These are phyloP conservation scores for Thymus quinquecostatus DNA, from an alignment of 257 asterid genomes.

Conservation along the genomic window DNA sequence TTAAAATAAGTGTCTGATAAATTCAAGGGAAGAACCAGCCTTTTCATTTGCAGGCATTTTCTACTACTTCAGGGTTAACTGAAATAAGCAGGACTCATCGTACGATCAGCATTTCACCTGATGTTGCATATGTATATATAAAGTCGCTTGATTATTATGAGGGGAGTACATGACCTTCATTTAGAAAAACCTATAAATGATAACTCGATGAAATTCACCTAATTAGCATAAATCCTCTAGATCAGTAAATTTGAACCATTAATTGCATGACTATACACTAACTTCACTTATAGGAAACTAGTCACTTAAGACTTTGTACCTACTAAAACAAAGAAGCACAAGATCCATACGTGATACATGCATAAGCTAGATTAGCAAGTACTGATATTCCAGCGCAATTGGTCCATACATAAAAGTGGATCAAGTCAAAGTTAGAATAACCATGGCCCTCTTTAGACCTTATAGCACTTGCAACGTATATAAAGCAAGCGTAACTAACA, in stretches of 20 bases:
- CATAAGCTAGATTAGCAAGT: not conserved
- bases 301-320: conserved; percentile 5
- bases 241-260: conserved; percentile 3
- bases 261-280: not conserved
- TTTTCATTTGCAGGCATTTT: conserved; percentile 22
- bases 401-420: not conserved
- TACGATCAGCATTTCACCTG: not conserved
- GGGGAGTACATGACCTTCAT: not conserved
- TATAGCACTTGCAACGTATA: not conserved
- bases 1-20: conserved; percentile 1
- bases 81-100: not conserved
- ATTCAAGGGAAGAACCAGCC: not conserved
- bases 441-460: not conserved
- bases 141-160: not conserved
- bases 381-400: not conserved
- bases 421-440: not conserved
- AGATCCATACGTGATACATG: not conserved
- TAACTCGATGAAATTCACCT: not conserved
- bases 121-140: not conserved
- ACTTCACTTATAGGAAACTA: conserved; percentile 5
- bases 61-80: conserved; percentile 8
- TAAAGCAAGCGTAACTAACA: no score
- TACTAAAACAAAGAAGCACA: not conserved
- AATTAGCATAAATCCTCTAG: conserved; percentile 4
- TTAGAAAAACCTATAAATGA: conserved; percentile 5